A percentile compares a stretch with the other conserved stretches of the same genome.
Evolutionary conservation across 805 yeast species (phyloP).

Genomic region (Clavispora carvajalis): DNA sequence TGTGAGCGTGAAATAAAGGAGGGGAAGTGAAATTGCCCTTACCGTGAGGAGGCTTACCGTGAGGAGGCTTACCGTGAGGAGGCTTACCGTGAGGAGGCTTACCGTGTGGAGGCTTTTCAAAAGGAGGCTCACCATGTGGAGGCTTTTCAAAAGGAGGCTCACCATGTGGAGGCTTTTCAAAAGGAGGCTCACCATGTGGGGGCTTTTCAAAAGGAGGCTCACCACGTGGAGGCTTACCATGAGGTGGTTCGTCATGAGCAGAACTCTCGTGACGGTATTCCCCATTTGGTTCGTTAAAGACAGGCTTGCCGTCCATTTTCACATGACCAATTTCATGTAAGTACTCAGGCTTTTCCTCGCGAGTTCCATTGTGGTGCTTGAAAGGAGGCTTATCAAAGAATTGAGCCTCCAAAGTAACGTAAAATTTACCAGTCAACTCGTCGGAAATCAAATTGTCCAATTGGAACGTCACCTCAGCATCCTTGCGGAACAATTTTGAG

Average conservation of each 20-base stretch:
- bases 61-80: neutral
- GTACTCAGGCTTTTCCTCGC: neutral
- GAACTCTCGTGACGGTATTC: no score
- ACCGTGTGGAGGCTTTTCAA: neutral
- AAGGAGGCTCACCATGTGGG: neutral
- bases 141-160: neutral
- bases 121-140: neutral
- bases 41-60: neutral
- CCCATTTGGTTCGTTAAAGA: no score
- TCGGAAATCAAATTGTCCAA: conserved; percentile 56
- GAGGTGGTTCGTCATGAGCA: conserved; percentile 1
- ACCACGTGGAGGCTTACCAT: neutral
- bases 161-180: neutral
- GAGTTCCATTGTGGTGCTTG: neutral
- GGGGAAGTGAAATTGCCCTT: neutral
- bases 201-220: neutral
- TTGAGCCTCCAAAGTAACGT: conserved; percentile 44
- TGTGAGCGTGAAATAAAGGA: conserved; percentile 22
- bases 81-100: neutral
- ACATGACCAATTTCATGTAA: no score
- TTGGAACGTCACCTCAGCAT: conserved; percentile 45
- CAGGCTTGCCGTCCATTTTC: neutral
- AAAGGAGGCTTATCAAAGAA: conserved; percentile 34
- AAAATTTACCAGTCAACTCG: conserved; percentile 56
- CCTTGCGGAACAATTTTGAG: conserved; percentile 42